Conservation (phyloP, 2,329 filamentous ascomycete genomes). For the Cladosporium sp. region DNA sequence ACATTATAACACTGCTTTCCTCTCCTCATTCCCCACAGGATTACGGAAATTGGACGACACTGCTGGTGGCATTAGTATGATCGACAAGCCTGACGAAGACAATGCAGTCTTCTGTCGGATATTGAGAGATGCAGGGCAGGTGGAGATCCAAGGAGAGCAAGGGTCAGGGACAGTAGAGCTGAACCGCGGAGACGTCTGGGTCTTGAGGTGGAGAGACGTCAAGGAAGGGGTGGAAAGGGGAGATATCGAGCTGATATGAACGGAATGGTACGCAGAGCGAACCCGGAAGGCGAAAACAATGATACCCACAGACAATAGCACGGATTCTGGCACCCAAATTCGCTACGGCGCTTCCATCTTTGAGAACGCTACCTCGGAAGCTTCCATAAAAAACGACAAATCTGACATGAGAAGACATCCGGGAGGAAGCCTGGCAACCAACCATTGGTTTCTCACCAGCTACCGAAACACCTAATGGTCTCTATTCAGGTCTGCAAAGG, state of each 20-base stretch:
- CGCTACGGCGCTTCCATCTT: neutral
- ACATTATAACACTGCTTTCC: constrained; percentile 82
- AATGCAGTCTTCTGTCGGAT: constrained; percentile 79
- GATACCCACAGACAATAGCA: constrained; percentile 11
- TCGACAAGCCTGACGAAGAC: constrained; percentile 79
- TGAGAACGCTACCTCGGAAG: too few relatives aligned
- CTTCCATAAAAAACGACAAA: too few relatives aligned
- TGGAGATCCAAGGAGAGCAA: constrained; percentile 59
- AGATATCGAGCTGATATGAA: constrained; percentile 60
- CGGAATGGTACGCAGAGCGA: neutral
- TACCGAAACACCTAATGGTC: too few relatives aligned
- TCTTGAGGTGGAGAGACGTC: constrained; percentile 53
- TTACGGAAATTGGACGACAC: constrained; percentile 87
- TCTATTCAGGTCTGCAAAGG: too few relatives aligned
- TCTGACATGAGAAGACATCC: too few relatives aligned
- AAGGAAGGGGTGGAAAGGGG: constrained; percentile 68
- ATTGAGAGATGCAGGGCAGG: constrained; percentile 56
- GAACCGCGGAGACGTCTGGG: constrained; percentile 53
- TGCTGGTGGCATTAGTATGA: constrained; percentile 85
- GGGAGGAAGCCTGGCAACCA: too few relatives aligned
- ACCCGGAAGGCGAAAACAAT: neutral
- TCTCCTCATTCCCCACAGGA: constrained; percentile 72
- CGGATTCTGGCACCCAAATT: neutral
- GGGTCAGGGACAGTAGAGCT: constrained; percentile 38
- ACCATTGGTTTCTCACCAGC: too few relatives aligned